phyloP scores from a whole-genome alignment of 306 rosid genomes.

The Senna tora region DNA sequence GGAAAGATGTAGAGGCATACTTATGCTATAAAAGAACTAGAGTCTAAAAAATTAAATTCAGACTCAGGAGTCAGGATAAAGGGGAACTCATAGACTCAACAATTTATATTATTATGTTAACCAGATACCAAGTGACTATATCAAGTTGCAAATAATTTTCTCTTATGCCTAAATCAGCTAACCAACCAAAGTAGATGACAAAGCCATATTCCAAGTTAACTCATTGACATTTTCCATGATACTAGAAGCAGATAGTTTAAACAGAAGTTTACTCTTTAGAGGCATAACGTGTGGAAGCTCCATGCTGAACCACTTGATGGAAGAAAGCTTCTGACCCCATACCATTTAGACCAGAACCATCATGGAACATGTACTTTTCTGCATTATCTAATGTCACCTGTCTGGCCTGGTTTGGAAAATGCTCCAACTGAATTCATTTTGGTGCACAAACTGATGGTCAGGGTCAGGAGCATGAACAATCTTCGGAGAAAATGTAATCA shows the following conservation, averaged over 20 bases:
- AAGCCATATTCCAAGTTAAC: conserved; percentile 22
- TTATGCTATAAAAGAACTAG: conserved; percentile 34
- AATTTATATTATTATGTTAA: not conserved
- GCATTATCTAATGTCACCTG: conserved; percentile 65
- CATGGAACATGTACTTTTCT: conserved; percentile 56
- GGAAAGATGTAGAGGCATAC: conserved; percentile 32
- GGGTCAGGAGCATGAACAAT: conserved; percentile 32
- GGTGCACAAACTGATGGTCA: conserved; percentile 39
- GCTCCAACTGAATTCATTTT: conserved; percentile 53
- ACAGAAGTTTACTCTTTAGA: conserved; percentile 65
- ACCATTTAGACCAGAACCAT: conserved; percentile 51
- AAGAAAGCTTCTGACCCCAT: conserved; percentile 71
- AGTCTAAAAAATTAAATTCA: conserved; percentile 19
- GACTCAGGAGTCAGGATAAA: not conserved
- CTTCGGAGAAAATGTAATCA: conserved; percentile 35
- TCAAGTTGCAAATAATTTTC: conserved; percentile 27
- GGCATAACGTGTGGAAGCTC: conserved; percentile 68
- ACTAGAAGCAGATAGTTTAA: conserved; percentile 34
- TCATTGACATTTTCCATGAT: conserved; percentile 14
- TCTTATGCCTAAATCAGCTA: not conserved
- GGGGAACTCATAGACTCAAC: conserved; percentile 20
- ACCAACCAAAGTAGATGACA: conserved; percentile 8
- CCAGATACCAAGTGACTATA: conserved; percentile 16
- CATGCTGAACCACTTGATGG: conserved; percentile 61
- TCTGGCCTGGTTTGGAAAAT: conserved; percentile 44